These are phyloP conservation scores for Crithidia acanthocephali DNA, from an alignment of 208 protist species.

Conservation along the genomic window DNA sequence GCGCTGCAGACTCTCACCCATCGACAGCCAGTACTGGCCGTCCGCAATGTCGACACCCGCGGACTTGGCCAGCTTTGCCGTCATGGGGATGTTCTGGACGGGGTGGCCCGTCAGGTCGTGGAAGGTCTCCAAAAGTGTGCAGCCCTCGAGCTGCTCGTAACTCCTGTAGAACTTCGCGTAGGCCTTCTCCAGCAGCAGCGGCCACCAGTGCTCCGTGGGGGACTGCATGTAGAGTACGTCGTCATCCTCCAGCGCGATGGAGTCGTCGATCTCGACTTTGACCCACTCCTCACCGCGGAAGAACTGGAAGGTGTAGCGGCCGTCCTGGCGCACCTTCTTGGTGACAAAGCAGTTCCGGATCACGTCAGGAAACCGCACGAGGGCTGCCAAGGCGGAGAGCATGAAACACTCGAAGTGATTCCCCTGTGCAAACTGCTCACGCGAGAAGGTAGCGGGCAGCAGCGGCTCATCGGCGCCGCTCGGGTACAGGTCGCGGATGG, in stretches of 20 bases:
- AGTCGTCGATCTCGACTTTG: constrained; percentile 66
- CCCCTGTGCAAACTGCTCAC: constrained; percentile 68
- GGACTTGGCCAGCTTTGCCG: constrained; percentile 43
- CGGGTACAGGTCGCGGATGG: constrained; percentile 75
- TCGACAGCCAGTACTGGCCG: constrained; percentile 46
- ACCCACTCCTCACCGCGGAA: constrained; percentile 63
- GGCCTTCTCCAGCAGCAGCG: constrained; percentile 70
- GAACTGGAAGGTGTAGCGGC: constrained; percentile 70
- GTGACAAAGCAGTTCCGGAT: constrained; percentile 60
- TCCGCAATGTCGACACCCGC: constrained; percentile 44
- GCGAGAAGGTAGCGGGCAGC: constrained; percentile 49
- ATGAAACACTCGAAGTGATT: constrained; percentile 61
- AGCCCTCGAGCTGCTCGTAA: constrained; percentile 64
- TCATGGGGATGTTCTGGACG: constrained; percentile 37
- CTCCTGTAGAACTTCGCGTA: constrained; percentile 87
- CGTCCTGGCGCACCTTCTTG: constrained; percentile 55
- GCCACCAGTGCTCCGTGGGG: constrained; percentile 74
- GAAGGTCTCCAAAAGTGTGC: constrained; percentile 59
- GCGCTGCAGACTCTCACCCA: constrained; percentile 29
- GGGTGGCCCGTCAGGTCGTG: constrained; percentile 71
- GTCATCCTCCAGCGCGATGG: constrained; percentile 57
- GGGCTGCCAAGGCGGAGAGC: constrained; percentile 53
- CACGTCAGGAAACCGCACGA: constrained; percentile 51
- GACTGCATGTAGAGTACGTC: constrained; percentile 70
- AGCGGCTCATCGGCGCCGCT: constrained; percentile 56